Base-by-base conservation (phyloP, 495 filamentous ascomycete species). In the Aspergillus sclerotioniger region DNA sequence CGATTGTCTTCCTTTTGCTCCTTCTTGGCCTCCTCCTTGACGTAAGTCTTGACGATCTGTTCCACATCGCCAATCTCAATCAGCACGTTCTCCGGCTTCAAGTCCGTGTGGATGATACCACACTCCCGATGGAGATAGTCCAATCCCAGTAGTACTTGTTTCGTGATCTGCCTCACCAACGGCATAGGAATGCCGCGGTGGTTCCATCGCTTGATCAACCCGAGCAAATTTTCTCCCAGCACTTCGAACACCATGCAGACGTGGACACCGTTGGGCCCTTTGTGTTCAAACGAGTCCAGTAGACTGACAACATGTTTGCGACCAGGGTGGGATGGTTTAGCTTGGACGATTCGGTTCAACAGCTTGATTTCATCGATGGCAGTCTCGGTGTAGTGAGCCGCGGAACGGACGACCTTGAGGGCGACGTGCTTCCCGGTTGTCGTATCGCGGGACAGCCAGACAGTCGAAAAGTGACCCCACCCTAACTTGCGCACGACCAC, bases 221-320 rank as follows among this genome's bases (percentile, higher is more conserved):
- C 94, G 53, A 98, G 73, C 49, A 98, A 70, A 67, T 98, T 98
- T 80, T 98, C 94, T 13, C 94, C 94, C 48, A 98, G 75, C 12
- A 98, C 94, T 71, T 98, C 94, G 63, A 98, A 98, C 6, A 98
- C 94, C 93, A 98, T 98, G 79, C 94, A 98, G 49, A 98, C 92
- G 67, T 98, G 94, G 31, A 90, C 85, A 39, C 94, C 94, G 71
- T 98, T 93, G 13, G 93, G 94, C 6, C 94, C 94, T 73, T 95
- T 96, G 74, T 98, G 94, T 63, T 96, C 95, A 68, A 98, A 98
- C 3, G 90, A 96, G 71, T 98, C 94, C 57, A 98, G 78, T 17
- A 98, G 80, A 70, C 92, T 96, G 62, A 98, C 94, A 52, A 98
- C 93, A 67, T 98, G 92, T 65, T 88, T 88, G 62, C 91, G 87